Evolutionary conservation across 345 rosid species (phyloP).

Genomic region (Raphanus sativus): DNA sequence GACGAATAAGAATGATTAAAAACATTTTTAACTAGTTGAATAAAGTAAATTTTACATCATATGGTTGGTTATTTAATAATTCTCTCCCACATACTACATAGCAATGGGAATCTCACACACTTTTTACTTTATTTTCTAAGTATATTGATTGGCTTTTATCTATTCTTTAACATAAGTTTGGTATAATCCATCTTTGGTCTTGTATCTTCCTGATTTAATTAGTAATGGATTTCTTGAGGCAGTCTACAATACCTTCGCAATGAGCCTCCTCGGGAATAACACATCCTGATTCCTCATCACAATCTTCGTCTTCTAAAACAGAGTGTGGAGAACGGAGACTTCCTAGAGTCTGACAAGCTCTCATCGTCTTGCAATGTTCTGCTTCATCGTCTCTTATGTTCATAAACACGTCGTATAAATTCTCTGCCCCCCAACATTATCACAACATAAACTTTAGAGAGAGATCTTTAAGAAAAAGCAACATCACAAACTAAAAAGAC

Average conservation of each 20-base stretch:
- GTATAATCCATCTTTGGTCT: background rate
- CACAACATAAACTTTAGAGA: background rate
- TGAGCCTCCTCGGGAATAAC: conserved; percentile 52
- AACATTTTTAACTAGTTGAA: background rate
- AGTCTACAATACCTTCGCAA: conserved; percentile 88
- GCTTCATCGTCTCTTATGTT: conserved; percentile 96
- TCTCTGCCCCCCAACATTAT: conserved; percentile 49
- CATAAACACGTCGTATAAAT: conserved; percentile 82
- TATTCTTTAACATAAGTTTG: background rate
- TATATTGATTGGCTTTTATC: background rate
- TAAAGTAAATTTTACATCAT: background rate
- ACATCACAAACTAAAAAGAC: background rate
- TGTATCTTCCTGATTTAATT: conserved; percentile 5
- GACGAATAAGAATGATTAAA: background rate
- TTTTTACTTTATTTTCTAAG: conserved; percentile 6
- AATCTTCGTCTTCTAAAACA: conserved; percentile 38
- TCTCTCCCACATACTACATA: conserved; percentile 11
- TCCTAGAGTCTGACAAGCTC: conserved; percentile 85
- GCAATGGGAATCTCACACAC: background rate
- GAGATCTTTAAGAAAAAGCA: background rate
- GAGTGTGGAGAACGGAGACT: conserved; percentile 92
- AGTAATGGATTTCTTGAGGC: conserved; percentile 65
- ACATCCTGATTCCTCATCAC: conserved; percentile 47
- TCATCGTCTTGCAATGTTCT: conserved; percentile 97
- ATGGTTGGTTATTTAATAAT: background rate